These are phyloP conservation scores for Paecilomyces variotii DNA, from an alignment of 2,329 filamentous ascomycete genomes.

Conservation along the genomic window DNA sequence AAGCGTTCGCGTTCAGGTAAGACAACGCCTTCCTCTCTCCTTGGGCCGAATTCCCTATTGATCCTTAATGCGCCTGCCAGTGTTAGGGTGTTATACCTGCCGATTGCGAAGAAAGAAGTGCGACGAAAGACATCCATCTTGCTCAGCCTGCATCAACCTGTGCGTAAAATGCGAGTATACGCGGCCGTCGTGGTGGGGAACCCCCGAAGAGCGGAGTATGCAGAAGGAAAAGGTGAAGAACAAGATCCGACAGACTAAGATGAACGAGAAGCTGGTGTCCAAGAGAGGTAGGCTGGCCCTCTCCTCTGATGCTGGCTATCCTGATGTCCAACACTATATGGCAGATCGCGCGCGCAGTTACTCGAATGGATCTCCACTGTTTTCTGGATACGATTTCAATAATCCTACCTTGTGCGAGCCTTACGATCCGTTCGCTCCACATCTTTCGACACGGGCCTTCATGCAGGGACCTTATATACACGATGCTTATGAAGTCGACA, in stretches of 20 bases:
- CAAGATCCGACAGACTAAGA: slow-evolving; percentile 95
- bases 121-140: slow-evolving; percentile 57
- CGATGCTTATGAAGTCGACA: slow-evolving; percentile 84
- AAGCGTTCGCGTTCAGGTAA: slow-evolving; percentile 88
- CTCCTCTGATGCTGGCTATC: slow-evolving; percentile 71
- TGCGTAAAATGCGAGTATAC: slow-evolving; percentile 92
- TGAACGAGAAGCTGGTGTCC: slow-evolving; percentile 70
- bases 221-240: slow-evolving; percentile 96
- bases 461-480: slow-evolving; percentile 49
- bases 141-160: slow-evolving; percentile 60
- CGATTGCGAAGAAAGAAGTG: slow-evolving; percentile 62
- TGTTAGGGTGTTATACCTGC: slow-evolving; percentile 58
- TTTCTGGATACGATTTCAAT: slow-evolving; percentile 58
- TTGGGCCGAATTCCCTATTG: slow-evolving; percentile 16
- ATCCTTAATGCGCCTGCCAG: slow-evolving; percentile 10
- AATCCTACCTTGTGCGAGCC: slow-evolving; percentile 49
- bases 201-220: slow-evolving; percentile 71
- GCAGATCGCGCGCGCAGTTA: slow-evolving; percentile 60
- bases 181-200: slow-evolving; percentile 94
- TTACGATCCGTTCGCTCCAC: slow-evolving; percentile 34
- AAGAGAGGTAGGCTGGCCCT: slow-evolving; percentile 49
- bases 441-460: slow-evolving; percentile 47
- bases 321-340: slow-evolving; percentile 57
- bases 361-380: slow-evolving; percentile 74
- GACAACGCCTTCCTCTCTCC: background rate